phyloP scores from a whole-genome alignment of 768 basidiomycete species.

The Lentinus brumalis region DNA sequence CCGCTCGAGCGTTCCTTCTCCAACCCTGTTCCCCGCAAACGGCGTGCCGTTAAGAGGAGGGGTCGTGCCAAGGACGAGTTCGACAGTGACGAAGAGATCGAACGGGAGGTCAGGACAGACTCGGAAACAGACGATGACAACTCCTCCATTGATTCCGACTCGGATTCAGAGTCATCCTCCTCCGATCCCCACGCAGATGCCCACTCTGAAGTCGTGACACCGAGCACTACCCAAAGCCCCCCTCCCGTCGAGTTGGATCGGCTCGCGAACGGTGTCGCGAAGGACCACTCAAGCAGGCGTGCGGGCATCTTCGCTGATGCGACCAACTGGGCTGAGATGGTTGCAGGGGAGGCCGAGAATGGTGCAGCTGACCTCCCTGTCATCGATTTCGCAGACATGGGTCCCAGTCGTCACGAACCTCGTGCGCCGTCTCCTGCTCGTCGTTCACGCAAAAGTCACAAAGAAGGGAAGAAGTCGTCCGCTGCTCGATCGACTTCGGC shows the following conservation, averaged over 20 bases:
- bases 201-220: slow-evolving; percentile 60
- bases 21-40: slow-evolving; percentile 34
- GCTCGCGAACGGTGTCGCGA: slow-evolving; percentile 19
- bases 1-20: slow-evolving; percentile 17
- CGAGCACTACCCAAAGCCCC: slow-evolving; percentile 67
- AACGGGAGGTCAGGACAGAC: slow-evolving; percentile 70
- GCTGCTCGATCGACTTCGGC: slow-evolving; percentile 31
- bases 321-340: slow-evolving; percentile 82
- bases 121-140: slow-evolving; percentile 65
- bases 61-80: slow-evolving; percentile 59
- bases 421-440: slow-evolving; percentile 19
- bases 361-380: slow-evolving; percentile 73
- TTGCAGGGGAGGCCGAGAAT: slow-evolving; percentile 68
- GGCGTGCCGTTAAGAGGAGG: slow-evolving; percentile 56
- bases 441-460: slow-evolving; percentile 28
- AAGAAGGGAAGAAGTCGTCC: slow-evolving; percentile 35
- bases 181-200: slow-evolving; percentile 58
- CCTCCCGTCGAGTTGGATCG: slow-evolving; percentile 28
- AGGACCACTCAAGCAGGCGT: slow-evolving; percentile 34
- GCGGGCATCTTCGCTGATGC: slow-evolving; percentile 50
- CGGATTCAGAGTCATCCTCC: slow-evolving; percentile 64
- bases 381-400: slow-evolving; percentile 74
- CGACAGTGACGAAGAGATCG: slow-evolving; percentile 79
- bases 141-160: slow-evolving; percentile 65
- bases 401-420: slow-evolving; percentile 33